Percentiles rank a stretch among this genome's conserved stretches.
These are phyloP conservation scores for Tulasnella calospora DNA, from an alignment of 768 basidiomycete genomes.

Conservation along the genomic window DNA sequence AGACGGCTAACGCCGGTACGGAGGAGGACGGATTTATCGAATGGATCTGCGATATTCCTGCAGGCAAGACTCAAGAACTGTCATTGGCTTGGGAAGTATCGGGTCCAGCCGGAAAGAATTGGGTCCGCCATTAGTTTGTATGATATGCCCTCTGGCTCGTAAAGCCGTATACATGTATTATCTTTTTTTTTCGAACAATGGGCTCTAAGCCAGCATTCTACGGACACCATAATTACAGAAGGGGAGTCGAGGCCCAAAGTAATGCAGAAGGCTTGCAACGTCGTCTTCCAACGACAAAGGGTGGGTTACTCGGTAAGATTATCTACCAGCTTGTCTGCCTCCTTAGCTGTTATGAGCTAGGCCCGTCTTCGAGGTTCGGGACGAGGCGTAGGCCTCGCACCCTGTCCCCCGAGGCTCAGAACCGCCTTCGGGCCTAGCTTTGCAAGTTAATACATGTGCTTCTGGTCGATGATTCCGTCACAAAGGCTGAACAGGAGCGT, in stretches of 20 bases:
- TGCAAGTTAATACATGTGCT: too few species aligned
- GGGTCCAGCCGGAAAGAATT: not conserved
- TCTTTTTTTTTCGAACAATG: not conserved
- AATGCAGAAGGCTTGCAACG: not conserved
- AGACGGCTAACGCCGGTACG: not conserved
- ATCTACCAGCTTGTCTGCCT: too few species aligned
- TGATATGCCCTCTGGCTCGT: not conserved
- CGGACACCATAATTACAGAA: not conserved
- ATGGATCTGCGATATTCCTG: constrained; percentile 16
- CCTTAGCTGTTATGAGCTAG: too few species aligned
- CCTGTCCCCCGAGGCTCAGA: too few species aligned
- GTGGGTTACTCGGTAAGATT: too few species aligned
- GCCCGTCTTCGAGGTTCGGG: too few species aligned
- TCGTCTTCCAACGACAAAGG: too few species aligned
- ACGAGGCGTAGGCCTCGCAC: too few species aligned
- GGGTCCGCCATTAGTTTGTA: not conserved
- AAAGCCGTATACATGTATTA: not conserved
- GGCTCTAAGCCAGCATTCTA: not conserved
- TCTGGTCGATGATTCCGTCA: too few species aligned
- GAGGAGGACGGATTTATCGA: constrained; percentile 15
- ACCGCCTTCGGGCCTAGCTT: too few species aligned
- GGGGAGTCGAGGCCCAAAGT: not conserved
- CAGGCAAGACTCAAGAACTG: constrained; percentile 8
- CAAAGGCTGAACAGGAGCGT: too few species aligned
- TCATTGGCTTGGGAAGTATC: constrained; percentile 11